phyloP scores from a whole-genome alignment of 2,329 filamentous ascomycete genomes.

The Harringtonia lauricola region DNA sequence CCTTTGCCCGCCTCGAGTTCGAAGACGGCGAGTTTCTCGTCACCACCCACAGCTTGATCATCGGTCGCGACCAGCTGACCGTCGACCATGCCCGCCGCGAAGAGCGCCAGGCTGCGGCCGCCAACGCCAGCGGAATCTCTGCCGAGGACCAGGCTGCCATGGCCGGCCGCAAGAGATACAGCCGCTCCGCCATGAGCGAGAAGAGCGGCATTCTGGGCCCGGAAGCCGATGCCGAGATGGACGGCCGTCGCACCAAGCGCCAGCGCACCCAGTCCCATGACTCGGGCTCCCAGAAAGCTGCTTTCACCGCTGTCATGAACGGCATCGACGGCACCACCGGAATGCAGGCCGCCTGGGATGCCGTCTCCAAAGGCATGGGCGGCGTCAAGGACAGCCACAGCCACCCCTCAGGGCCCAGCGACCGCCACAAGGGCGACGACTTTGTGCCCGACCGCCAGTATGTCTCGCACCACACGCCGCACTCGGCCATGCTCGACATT shows the following conservation, averaged over 20 bases:
- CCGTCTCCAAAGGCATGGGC: too few relatives aligned
- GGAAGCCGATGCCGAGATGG: slow-evolving; percentile 44
- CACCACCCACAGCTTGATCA: slow-evolving; percentile 61
- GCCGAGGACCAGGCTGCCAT: slow-evolving; percentile 11
- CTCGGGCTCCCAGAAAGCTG: neutral
- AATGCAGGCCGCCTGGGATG: neutral
- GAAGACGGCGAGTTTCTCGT: slow-evolving; percentile 69
- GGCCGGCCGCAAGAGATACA: slow-evolving; percentile 41
- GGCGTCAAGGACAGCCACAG: neutral
- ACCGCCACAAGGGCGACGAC: too few relatives aligned
- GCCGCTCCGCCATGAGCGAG: slow-evolving; percentile 57
- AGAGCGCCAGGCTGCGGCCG: slow-evolving; percentile 24
- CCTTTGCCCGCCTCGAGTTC: slow-evolving; percentile 55
- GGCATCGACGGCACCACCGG: neutral
- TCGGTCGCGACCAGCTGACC: slow-evolving; percentile 59
- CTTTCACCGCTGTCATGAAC: neutral
- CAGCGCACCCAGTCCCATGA: slow-evolving; percentile 24
- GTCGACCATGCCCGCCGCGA: slow-evolving; percentile 42
- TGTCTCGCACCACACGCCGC: slow-evolving; percentile 43
- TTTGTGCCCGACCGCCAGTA: slow-evolving; percentile 45
- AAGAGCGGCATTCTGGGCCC: slow-evolving; percentile 58
- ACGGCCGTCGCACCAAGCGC: slow-evolving; percentile 32
- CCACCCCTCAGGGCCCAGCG: slow-evolving; percentile 13
- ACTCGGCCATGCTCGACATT: slow-evolving; percentile 48
- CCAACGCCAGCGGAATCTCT: too few relatives aligned